These are phyloP conservation scores for Paramyrothecium roridum DNA, from an alignment of 2,329 filamentous ascomycete genomes.

Conservation along the genomic window DNA sequence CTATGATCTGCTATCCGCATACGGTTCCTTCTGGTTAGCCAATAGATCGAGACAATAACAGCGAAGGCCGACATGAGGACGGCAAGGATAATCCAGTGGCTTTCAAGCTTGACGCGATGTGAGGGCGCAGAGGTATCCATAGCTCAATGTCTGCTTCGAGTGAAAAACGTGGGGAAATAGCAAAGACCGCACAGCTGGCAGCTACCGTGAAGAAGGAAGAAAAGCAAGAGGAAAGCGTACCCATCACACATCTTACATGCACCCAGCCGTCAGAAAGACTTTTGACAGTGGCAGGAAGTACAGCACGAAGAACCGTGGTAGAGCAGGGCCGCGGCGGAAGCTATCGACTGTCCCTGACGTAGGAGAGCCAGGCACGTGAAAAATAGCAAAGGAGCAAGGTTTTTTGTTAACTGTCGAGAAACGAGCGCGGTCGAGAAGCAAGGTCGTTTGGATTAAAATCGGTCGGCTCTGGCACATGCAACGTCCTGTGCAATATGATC, in stretches of 20 bases:
- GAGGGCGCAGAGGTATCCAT: conserved; percentile 1
- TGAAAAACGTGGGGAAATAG: not conserved
- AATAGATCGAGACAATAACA: conserved; percentile 13
- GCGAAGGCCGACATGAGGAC: conserved; percentile 10
- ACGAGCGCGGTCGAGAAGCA: too few species aligned
- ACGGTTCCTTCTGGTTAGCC: conserved; percentile 21
- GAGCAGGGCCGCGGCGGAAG: too few species aligned
- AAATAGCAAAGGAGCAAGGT: too few species aligned
- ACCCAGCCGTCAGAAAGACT: conserved; percentile 4
- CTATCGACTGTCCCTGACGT: not conserved
- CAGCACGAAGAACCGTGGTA: too few species aligned
- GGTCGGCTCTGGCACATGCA: not conserved
- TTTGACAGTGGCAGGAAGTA: conserved; percentile 16
- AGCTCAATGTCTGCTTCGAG: conserved; percentile 2
- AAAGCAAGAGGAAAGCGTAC: conserved; percentile 28
- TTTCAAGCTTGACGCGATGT: not conserved
- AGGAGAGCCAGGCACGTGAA: not conserved
- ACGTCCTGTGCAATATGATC: not conserved
- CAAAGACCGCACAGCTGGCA: conserved; percentile 3
- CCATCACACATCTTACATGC: conserved; percentile 36
- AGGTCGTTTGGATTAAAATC: too few species aligned
- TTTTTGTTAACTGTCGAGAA: too few species aligned
- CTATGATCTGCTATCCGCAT: conserved; percentile 34
- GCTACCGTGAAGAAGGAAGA: conserved; percentile 23
- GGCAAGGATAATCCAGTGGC: not conserved